Evolutionary conservation across 2,329 filamentous ascomycete species (phyloP), one percentile per base, ranked within the genome.

Genomic region (Teratosphaeria nubilosa): DNA sequence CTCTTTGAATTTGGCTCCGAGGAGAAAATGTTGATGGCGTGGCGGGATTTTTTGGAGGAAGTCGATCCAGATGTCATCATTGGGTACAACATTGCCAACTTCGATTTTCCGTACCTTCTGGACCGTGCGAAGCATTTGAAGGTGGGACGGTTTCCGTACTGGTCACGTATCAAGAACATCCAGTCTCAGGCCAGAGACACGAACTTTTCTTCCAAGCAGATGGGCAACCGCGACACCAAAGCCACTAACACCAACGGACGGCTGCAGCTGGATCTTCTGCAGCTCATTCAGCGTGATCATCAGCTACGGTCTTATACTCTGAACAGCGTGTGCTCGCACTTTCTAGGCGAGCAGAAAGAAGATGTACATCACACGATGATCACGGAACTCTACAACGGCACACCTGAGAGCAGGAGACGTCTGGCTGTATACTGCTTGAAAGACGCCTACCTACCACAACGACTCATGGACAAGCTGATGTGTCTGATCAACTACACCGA

Each of bases 291-390:
- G 72, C 83, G 95, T 66, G 95, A 99, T 68, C 86, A 99, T 66
- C 94, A 99, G 20, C 79, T 99, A 34, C 83, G 94, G 78, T 97
- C 92, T 75, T 99, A 99, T 72, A 99, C 94, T 0, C 80, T 99
- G 30, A 99, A 99, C 73, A 96, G 94, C 1, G 94, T 99, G 5
- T 95, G 86, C 64, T 88, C 94, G 4, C 88, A 99, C 63, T 99
- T 99, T 69, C 74, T 99, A 25, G 91, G 91, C 53, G 94, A 99
- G 72, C 94, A 99, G 71, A 99, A 99, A 71, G 94, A 99, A 75
- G 94, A 99, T 74, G 94, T 99, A 2, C 94, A 99, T 70, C 86
- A 99, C 75, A 96, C 91, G 2, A 99, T 99, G 91, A 99, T 99
- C 68, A 99, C 95, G 0, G 95, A 97, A 69, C 77, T 99, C 2